Evolutionary conservation across 805 yeast genomes (phyloP).

Genomic region (Pichia nakasei): DNA sequence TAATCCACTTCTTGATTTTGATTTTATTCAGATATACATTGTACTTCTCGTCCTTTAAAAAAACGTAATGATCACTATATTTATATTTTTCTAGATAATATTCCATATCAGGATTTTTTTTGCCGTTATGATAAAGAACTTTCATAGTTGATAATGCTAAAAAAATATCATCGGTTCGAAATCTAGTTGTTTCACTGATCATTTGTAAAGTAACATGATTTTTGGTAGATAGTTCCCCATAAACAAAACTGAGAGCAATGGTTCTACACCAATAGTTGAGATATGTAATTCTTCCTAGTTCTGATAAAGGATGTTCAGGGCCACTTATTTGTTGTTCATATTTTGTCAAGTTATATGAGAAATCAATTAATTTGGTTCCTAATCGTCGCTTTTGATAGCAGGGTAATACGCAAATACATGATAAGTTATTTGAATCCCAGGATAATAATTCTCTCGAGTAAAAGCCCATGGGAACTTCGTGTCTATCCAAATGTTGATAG

Average conservation of each 20-base stretch:
- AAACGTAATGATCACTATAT: conserved; percentile 13
- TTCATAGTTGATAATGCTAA: conserved; percentile 51
- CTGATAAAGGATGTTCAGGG: conserved; percentile 86
- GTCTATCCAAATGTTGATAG: conserved; percentile 40
- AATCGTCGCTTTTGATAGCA: conserved; percentile 76
- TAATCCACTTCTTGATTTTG: conserved; percentile 23
- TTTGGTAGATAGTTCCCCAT: conserved; percentile 29
- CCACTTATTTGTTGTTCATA: conserved; percentile 63
- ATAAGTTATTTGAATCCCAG: conserved; percentile 75
- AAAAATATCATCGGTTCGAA: conserved; percentile 53
- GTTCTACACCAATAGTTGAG: conserved; percentile 64
- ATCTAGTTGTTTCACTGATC: conserved; percentile 51
- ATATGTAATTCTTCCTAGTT: conserved; percentile 70
- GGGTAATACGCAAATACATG: conserved; percentile 87
- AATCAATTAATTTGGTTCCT: conserved; percentile 75
- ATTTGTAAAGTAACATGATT: conserved; percentile 35
- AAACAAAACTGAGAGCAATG: conserved; percentile 35
- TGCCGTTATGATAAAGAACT: conserved; percentile 27
- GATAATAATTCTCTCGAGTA: conserved; percentile 82
- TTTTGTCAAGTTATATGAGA: conserved; percentile 69
- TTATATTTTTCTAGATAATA: conserved; percentile 18
- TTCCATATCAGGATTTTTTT: conserved; percentile 20
- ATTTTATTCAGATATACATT: conserved; percentile 18
- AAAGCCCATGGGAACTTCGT: conserved; percentile 69
- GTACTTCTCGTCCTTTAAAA: conserved; percentile 19